Conservation (phyloP, 805 yeast species). For the Spathaspora arborariae region DNA sequence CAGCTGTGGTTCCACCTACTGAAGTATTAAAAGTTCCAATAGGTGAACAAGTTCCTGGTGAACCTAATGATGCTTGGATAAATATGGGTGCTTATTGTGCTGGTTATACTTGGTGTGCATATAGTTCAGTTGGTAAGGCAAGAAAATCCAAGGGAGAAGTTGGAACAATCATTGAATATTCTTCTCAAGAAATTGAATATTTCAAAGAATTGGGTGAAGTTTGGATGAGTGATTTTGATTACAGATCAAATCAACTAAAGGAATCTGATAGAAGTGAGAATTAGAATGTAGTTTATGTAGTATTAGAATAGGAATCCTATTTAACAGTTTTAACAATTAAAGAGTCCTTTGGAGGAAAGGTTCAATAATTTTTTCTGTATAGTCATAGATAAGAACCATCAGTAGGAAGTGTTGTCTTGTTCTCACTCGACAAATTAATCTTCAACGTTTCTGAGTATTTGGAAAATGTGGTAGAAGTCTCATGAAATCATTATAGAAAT, state of each 20-base stretch:
- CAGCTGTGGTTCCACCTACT: constrained; percentile 26
- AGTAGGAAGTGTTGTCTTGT: too few relatives aligned
- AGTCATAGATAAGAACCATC: too few relatives aligned
- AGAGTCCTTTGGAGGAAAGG: too few relatives aligned
- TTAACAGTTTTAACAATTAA: too few relatives aligned
- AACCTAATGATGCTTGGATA: constrained; percentile 22
- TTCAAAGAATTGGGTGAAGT: constrained; percentile 23
- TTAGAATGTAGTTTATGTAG: too few relatives aligned
- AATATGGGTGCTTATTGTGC: constrained; percentile 24
- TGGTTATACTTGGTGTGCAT: constrained; percentile 32
- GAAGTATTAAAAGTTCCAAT: constrained; percentile 2
- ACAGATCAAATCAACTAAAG: constrained; percentile 2
- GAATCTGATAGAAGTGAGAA: not conserved
- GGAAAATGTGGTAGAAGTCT: too few relatives aligned
- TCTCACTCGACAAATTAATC: too few relatives aligned
- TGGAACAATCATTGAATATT: constrained; percentile 22
- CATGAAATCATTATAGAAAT: too few relatives aligned
- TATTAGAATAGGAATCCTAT: too few relatives aligned
- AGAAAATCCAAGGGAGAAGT: constrained; percentile 6
- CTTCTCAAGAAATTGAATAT: constrained; percentile 16
- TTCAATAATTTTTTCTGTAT: too few relatives aligned
- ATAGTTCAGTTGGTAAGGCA: constrained; percentile 21
- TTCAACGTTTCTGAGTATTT: too few relatives aligned
- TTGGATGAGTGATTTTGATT: constrained; percentile 20
- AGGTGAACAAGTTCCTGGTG: constrained; percentile 14